A percentile compares a stretch with the other conserved stretches of the same genome.
Evolutionary conservation across 768 basidiomycete genomes (phyloP).

Genomic region (Lactifluus piperatus): DNA sequence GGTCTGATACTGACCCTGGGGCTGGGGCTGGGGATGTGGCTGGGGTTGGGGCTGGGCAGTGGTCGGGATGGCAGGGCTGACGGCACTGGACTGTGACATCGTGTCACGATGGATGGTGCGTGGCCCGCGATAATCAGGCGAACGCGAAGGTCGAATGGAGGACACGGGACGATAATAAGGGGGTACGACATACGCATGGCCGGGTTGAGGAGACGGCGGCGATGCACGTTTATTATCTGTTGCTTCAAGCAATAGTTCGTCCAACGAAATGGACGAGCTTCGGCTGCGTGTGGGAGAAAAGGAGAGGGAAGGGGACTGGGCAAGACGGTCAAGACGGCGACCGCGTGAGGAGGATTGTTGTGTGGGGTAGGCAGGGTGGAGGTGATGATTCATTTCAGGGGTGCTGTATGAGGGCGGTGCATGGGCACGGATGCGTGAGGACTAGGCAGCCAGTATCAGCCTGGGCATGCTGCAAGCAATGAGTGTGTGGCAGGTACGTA

Average conservation of each 20-base stretch:
- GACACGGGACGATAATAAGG: conserved; percentile 18
- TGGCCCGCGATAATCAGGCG: conserved; percentile 10
- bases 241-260: conserved; percentile 41
- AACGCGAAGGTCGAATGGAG: conserved; percentile 8
- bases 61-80: conserved; percentile 13
- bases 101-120: conserved; percentile 7
- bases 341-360: conserved; percentile 21
- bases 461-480: neutral
- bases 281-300: conserved; percentile 31
- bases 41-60: conserved; percentile 20
- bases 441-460: conserved; percentile 3
- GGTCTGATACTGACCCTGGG: conserved; percentile 32
- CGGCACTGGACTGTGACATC: neutral
- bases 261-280: conserved; percentile 31
- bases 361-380: conserved; percentile 24
- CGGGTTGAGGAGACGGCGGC: conserved; percentile 14
- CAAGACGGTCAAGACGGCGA: conserved; percentile 19
- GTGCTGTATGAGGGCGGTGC: conserved; percentile 20
- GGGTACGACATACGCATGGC: conserved; percentile 27
- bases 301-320: conserved; percentile 23
- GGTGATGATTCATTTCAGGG: conserved; percentile 18
- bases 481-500: conserved; percentile 18
- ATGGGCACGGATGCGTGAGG: conserved; percentile 23
- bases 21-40: conserved; percentile 22
- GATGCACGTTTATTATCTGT: conserved; percentile 31